Evolutionary conservation across 169 alveolate genomes (phyloP).

Genomic region (Neospora caninum): DNA sequence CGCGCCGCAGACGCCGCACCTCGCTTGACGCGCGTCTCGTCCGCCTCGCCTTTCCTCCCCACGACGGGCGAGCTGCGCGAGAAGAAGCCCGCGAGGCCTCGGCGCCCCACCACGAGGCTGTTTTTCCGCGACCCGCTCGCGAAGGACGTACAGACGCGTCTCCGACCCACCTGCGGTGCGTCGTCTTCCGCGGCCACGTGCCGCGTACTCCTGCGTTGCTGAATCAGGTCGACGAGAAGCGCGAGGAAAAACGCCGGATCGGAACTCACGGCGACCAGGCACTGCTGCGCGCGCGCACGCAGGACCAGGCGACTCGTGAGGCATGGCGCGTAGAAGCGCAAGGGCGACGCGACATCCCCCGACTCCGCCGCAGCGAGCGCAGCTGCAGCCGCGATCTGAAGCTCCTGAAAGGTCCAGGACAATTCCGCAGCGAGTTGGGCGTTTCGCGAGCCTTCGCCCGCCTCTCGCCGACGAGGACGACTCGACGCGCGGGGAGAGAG

Average conservation of each 20-base stretch:
- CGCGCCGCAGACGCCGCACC: not conserved
- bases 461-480: not conserved
- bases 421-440: not conserved
- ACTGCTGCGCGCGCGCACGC: constrained; percentile 20
- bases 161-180: not conserved
- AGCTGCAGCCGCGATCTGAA: constrained; percentile 15
- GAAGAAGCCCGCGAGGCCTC: not conserved
- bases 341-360: not conserved
- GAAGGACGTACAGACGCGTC: not conserved
- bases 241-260: not conserved
- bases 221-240: not conserved
- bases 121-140: not conserved
- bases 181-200: not conserved
- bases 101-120: not conserved
- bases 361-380: not conserved
- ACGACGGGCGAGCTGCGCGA: not conserved
- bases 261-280: not conserved
- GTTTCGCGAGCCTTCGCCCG: not conserved
- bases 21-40: not conserved
- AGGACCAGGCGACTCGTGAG: not conserved
- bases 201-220: not conserved
- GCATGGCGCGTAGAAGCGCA: not conserved
- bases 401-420: constrained; percentile 17
- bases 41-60: not conserved
- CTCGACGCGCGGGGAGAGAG: not conserved